Base-by-base conservation (phyloP, 2,329 filamentous ascomycete genomes). In the Calonectria henricotiae region DNA sequence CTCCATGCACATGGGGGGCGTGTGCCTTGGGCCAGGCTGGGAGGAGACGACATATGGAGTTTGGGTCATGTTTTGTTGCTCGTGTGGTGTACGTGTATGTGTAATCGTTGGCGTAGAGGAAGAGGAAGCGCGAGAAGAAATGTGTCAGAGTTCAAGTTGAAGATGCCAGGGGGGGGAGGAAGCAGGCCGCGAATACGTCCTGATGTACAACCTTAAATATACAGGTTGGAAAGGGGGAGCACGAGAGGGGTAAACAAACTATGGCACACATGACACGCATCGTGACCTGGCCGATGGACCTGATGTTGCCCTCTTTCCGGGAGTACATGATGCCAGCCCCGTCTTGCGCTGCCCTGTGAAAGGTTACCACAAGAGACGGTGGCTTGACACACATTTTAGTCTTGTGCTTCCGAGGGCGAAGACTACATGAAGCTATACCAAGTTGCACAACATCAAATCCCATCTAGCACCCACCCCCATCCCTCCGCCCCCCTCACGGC, bases 151-250 rank as follows among this genome's bases (percentile, higher is more conserved):
- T 30, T 30, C 27, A 46, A 20, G 43, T 17, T 23, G 43, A 46
- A 20, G n/a, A 23, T 46, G n/a, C 23, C 11, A 46, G 43, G 43
- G n/a, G 41, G 43, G n/a, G 5, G n/a, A 46, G n/a, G 41, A 20
- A 20, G 43, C 9, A 23, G 43, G n/a, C 43, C n/a, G n/a, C 43
- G 20, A 46, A 23, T 23, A 20, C 15, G 43, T 46, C 43, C 43
- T 46, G 43, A 46, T 46, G 43, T 46, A 23, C 43, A 17, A 46
- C 43, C 43, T 46, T 46, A 46, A 46, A 46, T 46, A 46, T 46
- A 46, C 43, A 4, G 11, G 43, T 23, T 20, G 11, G n/a, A 17
- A 46, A 46, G 5, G 43, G 43, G 43, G 8, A 23, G n/a, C 43
- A 46, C 43, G 43, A 23, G 20, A 46, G 43, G 43, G 43, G n/a